phyloP scores from a whole-genome alignment of 768 basidiomycete genomes.

The Sutorius australiensis region DNA sequence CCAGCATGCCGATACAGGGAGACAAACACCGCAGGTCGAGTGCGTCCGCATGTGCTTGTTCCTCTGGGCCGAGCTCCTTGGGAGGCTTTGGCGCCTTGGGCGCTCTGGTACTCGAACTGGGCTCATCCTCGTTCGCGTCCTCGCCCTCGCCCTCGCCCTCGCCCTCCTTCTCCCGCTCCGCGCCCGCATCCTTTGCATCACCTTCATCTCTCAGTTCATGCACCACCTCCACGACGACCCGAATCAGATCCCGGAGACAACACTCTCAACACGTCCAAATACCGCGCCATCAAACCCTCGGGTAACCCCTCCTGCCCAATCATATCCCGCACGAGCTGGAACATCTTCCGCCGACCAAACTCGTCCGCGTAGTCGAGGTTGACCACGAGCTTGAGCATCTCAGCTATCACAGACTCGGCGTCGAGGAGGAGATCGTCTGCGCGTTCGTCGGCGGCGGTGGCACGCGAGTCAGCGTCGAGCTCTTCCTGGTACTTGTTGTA shows the following conservation, averaged over 20 bases:
- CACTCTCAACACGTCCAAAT: constrained; percentile 77
- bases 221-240: constrained; percentile 84
- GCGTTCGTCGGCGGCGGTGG: constrained; percentile 42
- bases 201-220: constrained; percentile 61
- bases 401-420: constrained; percentile 65
- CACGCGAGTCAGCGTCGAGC: constrained; percentile 35
- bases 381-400: constrained; percentile 75
- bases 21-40: constrained; percentile 73
- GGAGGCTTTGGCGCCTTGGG: constrained; percentile 20
- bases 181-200: constrained; percentile 41
- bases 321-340: constrained; percentile 82
- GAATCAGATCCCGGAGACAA: constrained; percentile 79
- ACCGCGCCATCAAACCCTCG: constrained; percentile 61
- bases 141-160: constrained; percentile 30
- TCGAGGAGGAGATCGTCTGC: constrained; percentile 33
- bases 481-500: constrained; percentile 63
- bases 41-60: constrained; percentile 52
- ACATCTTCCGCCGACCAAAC: constrained; percentile 85
- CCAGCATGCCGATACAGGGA: constrained; percentile 79
- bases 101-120: constrained; percentile 5
- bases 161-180: constrained; percentile 32
- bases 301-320: constrained; percentile 69
- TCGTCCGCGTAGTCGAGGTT: constrained; percentile 90
- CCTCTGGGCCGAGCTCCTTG: constrained; percentile 53
- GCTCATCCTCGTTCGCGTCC: constrained; percentile 3